Percentiles rank a stretch among this genome's conserved stretches.
phyloP scores from a whole-genome alignment of 441 rosid species.

The Croton setiger region DNA sequence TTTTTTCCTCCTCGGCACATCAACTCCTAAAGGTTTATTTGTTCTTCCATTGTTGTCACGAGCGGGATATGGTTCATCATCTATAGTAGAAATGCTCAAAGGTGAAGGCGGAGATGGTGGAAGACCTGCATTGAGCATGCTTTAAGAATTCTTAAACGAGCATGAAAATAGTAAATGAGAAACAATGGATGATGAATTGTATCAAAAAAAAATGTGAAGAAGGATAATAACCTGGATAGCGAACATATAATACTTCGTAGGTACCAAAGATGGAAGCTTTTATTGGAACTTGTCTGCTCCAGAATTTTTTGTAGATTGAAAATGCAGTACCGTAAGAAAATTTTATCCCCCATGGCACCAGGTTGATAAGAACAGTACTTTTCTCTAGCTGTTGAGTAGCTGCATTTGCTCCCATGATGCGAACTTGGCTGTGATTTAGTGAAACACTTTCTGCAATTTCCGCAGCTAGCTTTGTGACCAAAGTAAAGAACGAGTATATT shows the following conservation, averaged over 20 bases:
- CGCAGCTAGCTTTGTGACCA: constrained; percentile 55
- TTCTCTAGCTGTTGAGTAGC: constrained; percentile 52
- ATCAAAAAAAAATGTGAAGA: neutral
- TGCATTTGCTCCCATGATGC: constrained; percentile 66
- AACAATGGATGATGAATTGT: neutral
- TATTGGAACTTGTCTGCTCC: constrained; percentile 41
- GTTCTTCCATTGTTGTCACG: constrained; percentile 27
- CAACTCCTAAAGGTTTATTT: constrained; percentile 60
- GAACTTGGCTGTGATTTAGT: constrained; percentile 55
- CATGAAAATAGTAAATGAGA: neutral
- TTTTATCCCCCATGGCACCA: constrained; percentile 46
- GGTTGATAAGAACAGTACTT: constrained; percentile 52
- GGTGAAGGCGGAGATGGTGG: constrained; percentile 64
- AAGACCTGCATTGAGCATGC: constrained; percentile 40
- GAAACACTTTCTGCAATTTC: constrained; percentile 49
- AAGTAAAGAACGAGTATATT: constrained; percentile 52
- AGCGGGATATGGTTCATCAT: constrained; percentile 39
- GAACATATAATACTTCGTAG: constrained; percentile 56
- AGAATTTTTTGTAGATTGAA: constrained; percentile 45
- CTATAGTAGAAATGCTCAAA: constrained; percentile 31
- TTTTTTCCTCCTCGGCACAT: constrained; percentile 40
- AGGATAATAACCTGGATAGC: constrained; percentile 50
- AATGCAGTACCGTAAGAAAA: constrained; percentile 36
- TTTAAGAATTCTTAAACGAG: neutral
- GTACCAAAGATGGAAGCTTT: constrained; percentile 49